phyloP scores from a whole-genome alignment of 805 yeast species.

The Myxozyma sirexii region DNA sequence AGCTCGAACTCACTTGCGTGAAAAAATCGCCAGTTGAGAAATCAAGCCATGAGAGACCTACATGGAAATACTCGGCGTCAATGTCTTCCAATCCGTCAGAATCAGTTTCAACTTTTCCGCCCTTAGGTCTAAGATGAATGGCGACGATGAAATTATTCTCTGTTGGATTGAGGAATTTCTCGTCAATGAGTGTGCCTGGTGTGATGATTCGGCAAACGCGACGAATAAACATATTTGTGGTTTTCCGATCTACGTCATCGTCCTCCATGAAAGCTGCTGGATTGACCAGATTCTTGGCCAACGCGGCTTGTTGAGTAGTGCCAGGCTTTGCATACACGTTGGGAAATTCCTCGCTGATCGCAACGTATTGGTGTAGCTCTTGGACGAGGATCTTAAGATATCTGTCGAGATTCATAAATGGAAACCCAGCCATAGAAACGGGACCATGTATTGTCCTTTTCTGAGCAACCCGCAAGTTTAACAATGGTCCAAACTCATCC shows the following conservation, averaged over 20 bases:
- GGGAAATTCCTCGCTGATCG: conserved; percentile 71
- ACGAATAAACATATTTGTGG: conserved; percentile 52
- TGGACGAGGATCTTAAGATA: conserved; percentile 75
- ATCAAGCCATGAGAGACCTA: conserved; percentile 89
- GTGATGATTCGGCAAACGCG: conserved; percentile 79
- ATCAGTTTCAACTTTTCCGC: neutral
- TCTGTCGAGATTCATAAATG: conserved; percentile 66
- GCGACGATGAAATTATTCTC: conserved; percentile 72
- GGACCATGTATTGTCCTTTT: conserved; percentile 47
- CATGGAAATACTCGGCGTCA: conserved; percentile 33
- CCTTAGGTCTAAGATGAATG: conserved; percentile 43
- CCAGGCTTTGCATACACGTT: conserved; percentile 11
- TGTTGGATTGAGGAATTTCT: conserved; percentile 72
- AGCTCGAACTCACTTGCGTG: conserved; percentile 64
- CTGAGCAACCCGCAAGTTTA: conserved; percentile 72
- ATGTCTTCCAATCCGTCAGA: conserved; percentile 15
- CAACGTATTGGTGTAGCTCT: conserved; percentile 70
- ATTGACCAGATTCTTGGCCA: conserved; percentile 25
- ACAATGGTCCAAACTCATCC: conserved; percentile 62
- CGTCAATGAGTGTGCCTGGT: conserved; percentile 92
- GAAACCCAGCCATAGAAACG: conserved; percentile 89
- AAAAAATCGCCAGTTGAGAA: conserved; percentile 78
- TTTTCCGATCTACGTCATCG: neutral
- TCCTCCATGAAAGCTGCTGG: conserved; percentile 33
- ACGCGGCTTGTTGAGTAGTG: conserved; percentile 24